These are phyloP conservation scores for Raffaelea albimanens DNA, from an alignment of 2,329 filamentous ascomycete genomes.

Conservation along the genomic window DNA sequence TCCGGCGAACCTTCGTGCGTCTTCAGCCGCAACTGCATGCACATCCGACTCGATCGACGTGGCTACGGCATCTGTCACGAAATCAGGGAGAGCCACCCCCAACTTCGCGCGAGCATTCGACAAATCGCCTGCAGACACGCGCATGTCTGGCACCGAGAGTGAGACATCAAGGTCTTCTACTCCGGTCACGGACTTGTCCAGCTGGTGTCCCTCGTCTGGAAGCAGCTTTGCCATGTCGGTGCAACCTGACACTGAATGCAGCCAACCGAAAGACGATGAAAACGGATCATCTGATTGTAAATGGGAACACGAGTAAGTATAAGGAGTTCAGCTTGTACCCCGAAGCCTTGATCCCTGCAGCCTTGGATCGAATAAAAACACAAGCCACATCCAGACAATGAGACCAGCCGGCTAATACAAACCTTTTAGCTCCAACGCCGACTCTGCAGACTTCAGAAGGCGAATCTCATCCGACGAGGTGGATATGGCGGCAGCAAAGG, in stretches of 20 bases:
- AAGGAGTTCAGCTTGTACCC: not conserved
- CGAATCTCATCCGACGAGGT: not conserved
- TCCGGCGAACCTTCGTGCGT: not conserved
- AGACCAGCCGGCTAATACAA: not conserved
- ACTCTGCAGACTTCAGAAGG: not conserved
- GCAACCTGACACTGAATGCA: slow-evolving; percentile 6
- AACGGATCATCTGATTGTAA: not conserved
- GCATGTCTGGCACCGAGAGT: slow-evolving; percentile 4
- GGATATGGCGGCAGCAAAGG: not conserved
- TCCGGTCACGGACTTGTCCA: slow-evolving; percentile 11
- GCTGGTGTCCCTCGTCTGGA: slow-evolving; percentile 8
- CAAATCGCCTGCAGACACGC: not conserved
- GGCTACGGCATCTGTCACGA: not conserved
- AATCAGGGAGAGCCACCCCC: not conserved
- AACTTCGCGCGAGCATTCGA: not conserved
- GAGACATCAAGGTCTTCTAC: slow-evolving; percentile 12
- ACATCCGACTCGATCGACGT: not conserved
- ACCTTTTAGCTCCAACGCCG: not conserved
- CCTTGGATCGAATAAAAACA: too few relatives aligned
- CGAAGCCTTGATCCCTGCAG: too few relatives aligned
- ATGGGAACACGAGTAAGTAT: slow-evolving; percentile 11
- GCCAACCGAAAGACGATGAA: slow-evolving; percentile 4
- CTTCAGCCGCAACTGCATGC: not conserved
- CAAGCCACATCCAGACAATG: too few relatives aligned
- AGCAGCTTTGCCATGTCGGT: slow-evolving; percentile 10